These are phyloP conservation scores for Centrapalus pauciflorus DNA, from an alignment of 129 eudicot genomes.

Conservation along the genomic window DNA sequence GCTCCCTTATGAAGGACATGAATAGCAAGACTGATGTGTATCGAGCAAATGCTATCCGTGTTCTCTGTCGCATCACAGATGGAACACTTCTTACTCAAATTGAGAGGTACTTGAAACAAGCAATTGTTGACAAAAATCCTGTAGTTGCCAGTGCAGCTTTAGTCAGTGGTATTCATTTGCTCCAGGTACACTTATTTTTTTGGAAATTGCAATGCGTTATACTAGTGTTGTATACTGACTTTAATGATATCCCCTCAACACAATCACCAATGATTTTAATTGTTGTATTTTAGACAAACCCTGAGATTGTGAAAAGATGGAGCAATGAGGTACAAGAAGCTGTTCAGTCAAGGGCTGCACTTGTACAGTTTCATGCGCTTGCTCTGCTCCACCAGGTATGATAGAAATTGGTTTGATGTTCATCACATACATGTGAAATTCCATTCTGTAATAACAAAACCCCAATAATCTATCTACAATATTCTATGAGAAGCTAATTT, in stretches of 20 bases:
- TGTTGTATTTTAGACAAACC: slow-evolving; percentile 51
- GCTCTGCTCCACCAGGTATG: slow-evolving; percentile 88
- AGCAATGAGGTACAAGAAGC: slow-evolving; percentile 98
- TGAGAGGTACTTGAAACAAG: slow-evolving; percentile 95
- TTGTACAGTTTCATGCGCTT: slow-evolving; percentile 95
- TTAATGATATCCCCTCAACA: background rate
- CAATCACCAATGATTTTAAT: background rate
- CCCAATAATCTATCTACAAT: too few species aligned
- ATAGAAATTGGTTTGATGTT: background rate
- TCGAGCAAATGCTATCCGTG: slow-evolving; percentile 95
- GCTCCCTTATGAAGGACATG: slow-evolving; percentile 98
- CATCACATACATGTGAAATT: background rate
- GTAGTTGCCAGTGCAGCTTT: slow-evolving; percentile 98
- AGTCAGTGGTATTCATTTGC: slow-evolving; percentile 95
- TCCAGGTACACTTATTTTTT: slow-evolving; percentile 53
- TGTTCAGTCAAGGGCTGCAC: slow-evolving; percentile 87
- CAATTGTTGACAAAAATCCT: slow-evolving; percentile 93
- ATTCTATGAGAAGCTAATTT: too few species aligned
- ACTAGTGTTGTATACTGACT: background rate
- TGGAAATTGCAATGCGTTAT: background rate
- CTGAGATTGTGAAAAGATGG: slow-evolving; percentile 93
- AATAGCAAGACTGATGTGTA: slow-evolving; percentile 95
- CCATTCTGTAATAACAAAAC: slow-evolving; percentile 1
- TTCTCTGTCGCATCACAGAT: slow-evolving; percentile 89
- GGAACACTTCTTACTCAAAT: slow-evolving; percentile 91